phyloP scores from a whole-genome alignment of 148 eudicot genomes.

The Rhododendron mucronatum region DNA sequence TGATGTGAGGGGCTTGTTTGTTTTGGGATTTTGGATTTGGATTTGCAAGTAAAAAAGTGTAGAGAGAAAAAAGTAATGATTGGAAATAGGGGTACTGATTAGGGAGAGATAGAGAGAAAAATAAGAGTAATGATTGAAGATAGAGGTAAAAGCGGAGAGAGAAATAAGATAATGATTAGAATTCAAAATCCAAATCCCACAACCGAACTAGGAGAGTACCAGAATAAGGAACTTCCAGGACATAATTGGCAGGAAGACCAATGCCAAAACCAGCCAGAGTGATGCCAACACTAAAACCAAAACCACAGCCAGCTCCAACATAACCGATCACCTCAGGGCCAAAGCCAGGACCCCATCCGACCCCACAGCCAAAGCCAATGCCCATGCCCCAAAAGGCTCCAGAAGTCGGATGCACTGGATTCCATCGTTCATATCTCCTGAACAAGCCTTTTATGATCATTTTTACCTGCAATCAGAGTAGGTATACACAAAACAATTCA shows the following conservation, averaged over 20 bases:
- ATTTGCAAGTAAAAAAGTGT: too few species aligned
- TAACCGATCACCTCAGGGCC: conserved; percentile 97
- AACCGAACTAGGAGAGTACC: conserved; percentile 30
- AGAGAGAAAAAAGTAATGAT: too few species aligned
- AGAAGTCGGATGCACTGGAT: conserved; percentile 93
- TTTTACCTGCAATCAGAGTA: conserved; percentile 38
- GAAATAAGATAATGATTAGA: too few species aligned
- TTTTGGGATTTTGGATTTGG: too few species aligned
- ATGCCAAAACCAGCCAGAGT: conserved; percentile 86
- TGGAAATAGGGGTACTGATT: too few species aligned
- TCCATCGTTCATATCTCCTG: conserved; percentile 86
- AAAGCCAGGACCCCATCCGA: conserved; percentile 99
- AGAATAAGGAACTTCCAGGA: conserved; percentile 55
- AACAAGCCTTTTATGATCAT: conserved; percentile 87
- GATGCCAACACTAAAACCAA: conserved; percentile 86
- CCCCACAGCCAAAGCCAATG: conserved; percentile 90
- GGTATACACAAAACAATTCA: background rate
- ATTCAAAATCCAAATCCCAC: too few species aligned
- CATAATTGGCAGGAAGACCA: conserved; percentile 78
- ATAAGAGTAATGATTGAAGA: too few species aligned
- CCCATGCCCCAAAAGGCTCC: conserved; percentile 99
- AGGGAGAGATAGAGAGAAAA: too few species aligned
- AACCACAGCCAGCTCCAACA: conserved; percentile 98
- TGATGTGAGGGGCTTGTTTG: too few species aligned
- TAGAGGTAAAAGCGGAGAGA: too few species aligned